Evolutionary conservation across 352 stramenopile species (phyloP).

Genomic region (Phytophthora constricta): DNA sequence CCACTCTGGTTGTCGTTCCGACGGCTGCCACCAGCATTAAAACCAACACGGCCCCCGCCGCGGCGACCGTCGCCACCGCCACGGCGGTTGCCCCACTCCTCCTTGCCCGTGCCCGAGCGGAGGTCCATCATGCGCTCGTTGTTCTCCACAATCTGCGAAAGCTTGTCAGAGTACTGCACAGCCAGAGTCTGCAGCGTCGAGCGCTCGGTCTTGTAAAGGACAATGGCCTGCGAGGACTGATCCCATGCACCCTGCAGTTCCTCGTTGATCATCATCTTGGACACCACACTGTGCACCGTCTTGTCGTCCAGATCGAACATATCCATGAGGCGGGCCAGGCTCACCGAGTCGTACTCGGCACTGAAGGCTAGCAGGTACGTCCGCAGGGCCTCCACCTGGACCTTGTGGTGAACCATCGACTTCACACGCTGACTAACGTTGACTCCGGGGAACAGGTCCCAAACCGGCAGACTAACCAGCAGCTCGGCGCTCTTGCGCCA

Average conservation of each 20-base stretch:
- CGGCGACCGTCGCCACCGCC: conserved; percentile 45
- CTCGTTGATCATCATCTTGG: conserved; percentile 99
- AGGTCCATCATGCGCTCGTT: conserved; percentile 92
- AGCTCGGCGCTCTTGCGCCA: conserved; percentile 94
- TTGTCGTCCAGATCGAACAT: conserved; percentile 98
- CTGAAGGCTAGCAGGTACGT: conserved; percentile 98
- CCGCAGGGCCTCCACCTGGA: conserved; percentile 96
- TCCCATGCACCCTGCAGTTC: conserved; percentile 98
- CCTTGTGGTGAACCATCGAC: conserved; percentile 93
- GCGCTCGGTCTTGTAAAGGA: conserved; percentile 95
- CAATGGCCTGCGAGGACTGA: conserved; percentile 97
- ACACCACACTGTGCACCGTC: conserved; percentile 97
- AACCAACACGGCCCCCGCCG: conserved; percentile 43
- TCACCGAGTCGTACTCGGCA: conserved; percentile 96
- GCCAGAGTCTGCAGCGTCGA: conserved; percentile 95
- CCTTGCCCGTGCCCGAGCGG: conserved; percentile 68
- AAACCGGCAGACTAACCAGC: conserved; percentile 92
- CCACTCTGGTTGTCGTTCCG: conserved; percentile 60
- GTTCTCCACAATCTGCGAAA: conserved; percentile 88
- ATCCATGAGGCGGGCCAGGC: conserved; percentile 92
- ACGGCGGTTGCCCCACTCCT: conserved; percentile 71
- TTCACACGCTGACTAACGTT: conserved; percentile 87
- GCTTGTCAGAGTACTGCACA: conserved; percentile 97
- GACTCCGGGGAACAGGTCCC: conserved; percentile 94
- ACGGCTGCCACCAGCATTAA: conserved; percentile 42